Base-by-base conservation (phyloP, 768 basidiomycete genomes). In the Pleurotus eryngii region DNA sequence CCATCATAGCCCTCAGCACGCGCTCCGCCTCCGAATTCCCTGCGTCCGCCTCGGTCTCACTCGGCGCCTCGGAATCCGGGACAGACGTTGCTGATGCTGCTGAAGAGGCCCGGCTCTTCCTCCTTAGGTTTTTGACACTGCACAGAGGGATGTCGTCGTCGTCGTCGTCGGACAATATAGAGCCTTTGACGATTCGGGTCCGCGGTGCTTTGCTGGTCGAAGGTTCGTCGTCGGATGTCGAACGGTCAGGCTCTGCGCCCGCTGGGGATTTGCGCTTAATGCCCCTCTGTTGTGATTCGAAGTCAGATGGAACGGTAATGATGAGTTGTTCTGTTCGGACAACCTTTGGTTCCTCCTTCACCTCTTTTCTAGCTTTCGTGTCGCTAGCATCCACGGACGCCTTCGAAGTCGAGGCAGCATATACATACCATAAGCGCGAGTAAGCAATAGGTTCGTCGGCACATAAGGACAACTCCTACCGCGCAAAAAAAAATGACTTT, bases 1-100 rank as follows among this genome's bases (percentile, higher is more conserved):
- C 89, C 88, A 90, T 89, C 75, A 90, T 80, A 8, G 81, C 86
- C 43, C 74, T 74, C 9, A 74, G 72, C 8, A 80, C 81, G 22
- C 76, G 72, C 57, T 84, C 80, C 7, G 74, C 75, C 24, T 76
- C 74, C 2, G 69, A 67, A 5, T 27, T 27, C 15, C 26, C 27
- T 3, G n/a, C 49, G 9, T 40, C 51, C 39, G 18, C 12, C 61
- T 75, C 76, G 30, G 67, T 63, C 54, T 63, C 63, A 46, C 66
- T 70, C 60, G 35, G 61, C 59, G 49, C 61, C 62, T 63, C 70
- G 56, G 55, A 56, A 46, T 46, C 43, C 4, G 51, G 51, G 4
- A 53, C 51, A 40, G 51, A 53, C 9, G 30, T 35, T 9, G 30
- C 30, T 7, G 51, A 53, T 27, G 46, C 55, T 5, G 48, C 55